Conservation (phyloP, 352 stramenopile genomes). For the Globisporangium sylvaticum region DNA sequence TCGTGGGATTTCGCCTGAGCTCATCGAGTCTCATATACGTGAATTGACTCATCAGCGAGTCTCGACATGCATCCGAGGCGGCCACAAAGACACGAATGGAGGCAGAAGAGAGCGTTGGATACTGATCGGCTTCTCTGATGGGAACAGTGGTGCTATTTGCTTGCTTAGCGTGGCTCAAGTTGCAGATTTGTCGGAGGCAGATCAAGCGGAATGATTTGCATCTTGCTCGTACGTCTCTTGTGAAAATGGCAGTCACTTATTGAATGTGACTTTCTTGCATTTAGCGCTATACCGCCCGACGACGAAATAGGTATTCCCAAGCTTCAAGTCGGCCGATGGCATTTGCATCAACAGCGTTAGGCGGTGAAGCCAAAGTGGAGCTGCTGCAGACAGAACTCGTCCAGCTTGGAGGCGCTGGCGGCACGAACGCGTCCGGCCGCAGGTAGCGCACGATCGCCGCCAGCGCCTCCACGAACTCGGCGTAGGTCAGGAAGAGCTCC, state of each 20-base stretch:
- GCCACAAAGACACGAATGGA: too few species aligned
- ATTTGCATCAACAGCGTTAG: not conserved
- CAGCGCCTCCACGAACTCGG: constrained; percentile 57
- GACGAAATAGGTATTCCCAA: not conserved
- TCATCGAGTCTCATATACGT: too few species aligned
- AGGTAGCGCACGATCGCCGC: constrained; percentile 59
- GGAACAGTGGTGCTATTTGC: too few species aligned
- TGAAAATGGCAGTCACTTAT: too few species aligned
- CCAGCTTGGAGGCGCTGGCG: constrained; percentile 49
- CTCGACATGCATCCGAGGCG: too few species aligned
- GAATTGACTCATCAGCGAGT: too few species aligned
- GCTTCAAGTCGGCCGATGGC: not conserved
- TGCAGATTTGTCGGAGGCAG: not conserved
- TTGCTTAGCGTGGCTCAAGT: not conserved
- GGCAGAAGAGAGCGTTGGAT: too few species aligned
- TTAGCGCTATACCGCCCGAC: not conserved
- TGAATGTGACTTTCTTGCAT: too few species aligned
- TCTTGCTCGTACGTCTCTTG: too few species aligned
- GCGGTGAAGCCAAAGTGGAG: constrained; percentile 17
- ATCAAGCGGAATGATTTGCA: not conserved
- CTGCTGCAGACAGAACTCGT: constrained; percentile 50
- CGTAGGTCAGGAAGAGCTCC: constrained; percentile 42
- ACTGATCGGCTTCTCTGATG: too few species aligned
- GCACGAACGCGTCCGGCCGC: constrained; percentile 53
- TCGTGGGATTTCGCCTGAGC: too few species aligned